Conservation (phyloP, 495 filamentous ascomycete genomes). For the Talaromyces proteolyticus region DNA sequence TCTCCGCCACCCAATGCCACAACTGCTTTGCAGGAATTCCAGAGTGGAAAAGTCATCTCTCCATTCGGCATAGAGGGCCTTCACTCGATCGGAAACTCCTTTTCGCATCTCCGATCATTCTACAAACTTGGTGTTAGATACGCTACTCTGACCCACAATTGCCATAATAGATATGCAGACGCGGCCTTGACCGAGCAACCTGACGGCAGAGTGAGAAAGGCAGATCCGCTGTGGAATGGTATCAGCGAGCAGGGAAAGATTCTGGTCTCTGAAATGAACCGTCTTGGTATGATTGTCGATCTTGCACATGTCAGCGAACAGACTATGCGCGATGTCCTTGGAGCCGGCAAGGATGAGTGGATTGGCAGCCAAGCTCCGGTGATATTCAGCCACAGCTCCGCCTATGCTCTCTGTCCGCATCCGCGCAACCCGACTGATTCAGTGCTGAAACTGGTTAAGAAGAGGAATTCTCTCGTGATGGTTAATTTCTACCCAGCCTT, state of each 20-base stretch:
- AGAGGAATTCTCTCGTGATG: constrained; percentile 54
- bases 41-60: constrained; percentile 53
- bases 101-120: constrained; percentile 68
- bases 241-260: constrained; percentile 62
- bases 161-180: constrained; percentile 86
- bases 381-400: constrained; percentile 53
- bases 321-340: constrained; percentile 52
- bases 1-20: constrained; percentile 47
- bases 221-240: constrained; percentile 50
- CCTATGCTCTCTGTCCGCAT: constrained; percentile 46
- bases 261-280: constrained; percentile 55
- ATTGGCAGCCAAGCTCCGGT: constrained; percentile 42
- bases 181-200: constrained; percentile 58
- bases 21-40: constrained; percentile 55
- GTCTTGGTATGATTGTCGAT: constrained; percentile 43
- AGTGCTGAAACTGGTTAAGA: constrained; percentile 46
- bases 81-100: constrained; percentile 88
- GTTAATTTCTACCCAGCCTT: constrained; percentile 68
- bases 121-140: constrained; percentile 82
- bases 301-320: constrained; percentile 48
- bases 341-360: constrained; percentile 35
- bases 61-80: constrained; percentile 86
- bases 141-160: constrained; percentile 88
- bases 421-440: constrained; percentile 57
- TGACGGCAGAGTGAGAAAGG: constrained; percentile 34